Percentiles rank a stretch among this genome's conserved stretches.
Evolutionary conservation across 768 basidiomycete genomes (phyloP).

Genomic region (Kwoniella sp.): DNA sequence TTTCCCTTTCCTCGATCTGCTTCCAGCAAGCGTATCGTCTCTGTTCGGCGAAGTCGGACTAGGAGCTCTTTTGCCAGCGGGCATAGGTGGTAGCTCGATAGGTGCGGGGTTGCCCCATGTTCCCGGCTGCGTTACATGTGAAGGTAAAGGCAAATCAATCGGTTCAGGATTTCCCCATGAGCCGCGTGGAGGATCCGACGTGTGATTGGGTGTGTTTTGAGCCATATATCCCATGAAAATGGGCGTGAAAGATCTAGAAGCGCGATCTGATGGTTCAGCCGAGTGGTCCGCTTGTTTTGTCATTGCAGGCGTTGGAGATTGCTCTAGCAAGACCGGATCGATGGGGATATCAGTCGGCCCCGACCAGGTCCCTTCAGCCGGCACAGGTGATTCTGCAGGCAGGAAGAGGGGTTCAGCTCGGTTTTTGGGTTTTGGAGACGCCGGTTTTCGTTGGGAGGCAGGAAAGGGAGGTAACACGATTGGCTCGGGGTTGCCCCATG

Average conservation of each 20-base stretch:
- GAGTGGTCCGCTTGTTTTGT: background rate
- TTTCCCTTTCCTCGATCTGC: slow-evolving; percentile 16
- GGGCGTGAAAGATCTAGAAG: background rate
- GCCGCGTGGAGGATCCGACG: background rate
- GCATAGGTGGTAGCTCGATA: background rate
- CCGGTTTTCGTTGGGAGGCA: background rate
- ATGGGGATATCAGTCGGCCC: background rate
- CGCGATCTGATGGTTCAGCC: background rate
- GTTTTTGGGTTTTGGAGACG: background rate
- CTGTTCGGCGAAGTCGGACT: slow-evolving; percentile 7
- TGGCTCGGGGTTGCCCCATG: background rate
- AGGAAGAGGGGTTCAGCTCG: background rate
- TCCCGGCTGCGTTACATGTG: slow-evolving; percentile 2
- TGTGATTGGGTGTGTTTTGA: background rate
- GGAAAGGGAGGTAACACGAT: background rate
- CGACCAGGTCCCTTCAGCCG: background rate
- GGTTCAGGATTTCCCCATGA: slow-evolving; percentile 1
- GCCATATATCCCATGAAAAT: background rate
- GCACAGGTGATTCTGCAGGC: background rate
- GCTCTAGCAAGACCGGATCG: background rate
- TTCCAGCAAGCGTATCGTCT: background rate
- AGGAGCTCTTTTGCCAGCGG: background rate
- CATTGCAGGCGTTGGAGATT: background rate
- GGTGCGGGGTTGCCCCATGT: slow-evolving; percentile 20
- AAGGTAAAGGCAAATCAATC: background rate